Evolutionary conservation across 164 flowering plant genomes (phyloP), one percentile per base, ranked within the genome.

Genomic region (Chloranthus sessilifolius): DNA sequence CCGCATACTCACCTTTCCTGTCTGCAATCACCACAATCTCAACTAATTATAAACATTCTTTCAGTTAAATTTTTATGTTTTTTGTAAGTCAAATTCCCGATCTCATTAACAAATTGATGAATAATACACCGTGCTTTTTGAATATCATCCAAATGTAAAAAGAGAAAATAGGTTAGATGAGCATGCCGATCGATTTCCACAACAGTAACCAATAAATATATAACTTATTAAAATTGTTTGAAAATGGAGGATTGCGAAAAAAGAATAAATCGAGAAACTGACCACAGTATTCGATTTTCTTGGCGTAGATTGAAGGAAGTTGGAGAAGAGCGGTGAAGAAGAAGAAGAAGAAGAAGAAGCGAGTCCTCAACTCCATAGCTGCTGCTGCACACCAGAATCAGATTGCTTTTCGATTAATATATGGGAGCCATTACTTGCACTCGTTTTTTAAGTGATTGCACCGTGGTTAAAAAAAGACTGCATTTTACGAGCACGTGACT

Each of bases 1-100:
- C 84, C 12, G 52, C 73, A 66, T 78, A 83, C 9, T 74, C 55
- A 22, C 62, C 67, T 23, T 64, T 74, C 54, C 64, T 74, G 60
- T 74, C 90, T 43, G 47, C 47, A 43, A n/a, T n/a, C n/a, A n/a
- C n/a, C n/a, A 3, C 26, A 16, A 29, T 14, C 10, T 27, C 3
- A 28, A 10, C 19, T 4, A n/a, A 19, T 4, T 17, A 27, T 1
- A 26, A 2, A 0, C 21, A 45, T 7, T 4, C 4, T 16, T 4
- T n/a, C n/a, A n/a, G n/a, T n/a, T n/a, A n/a, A n/a, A n/a, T n/a
- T n/a, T n/a, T n/a, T n/a, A n/a, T n/a, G n/a, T n/a, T n/a, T n/a
- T n/a, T n/a, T n/a, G n/a, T n/a, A n/a, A n/a, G n/a, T n/a, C n/a
- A n/a, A n/a, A n/a, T n/a, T n/a, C n/a, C n/a, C n/a, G n/a, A n/a